Conservation (phyloP, 1,284 basidiomycete species). For the Rhodotorula glutinis region DNA sequence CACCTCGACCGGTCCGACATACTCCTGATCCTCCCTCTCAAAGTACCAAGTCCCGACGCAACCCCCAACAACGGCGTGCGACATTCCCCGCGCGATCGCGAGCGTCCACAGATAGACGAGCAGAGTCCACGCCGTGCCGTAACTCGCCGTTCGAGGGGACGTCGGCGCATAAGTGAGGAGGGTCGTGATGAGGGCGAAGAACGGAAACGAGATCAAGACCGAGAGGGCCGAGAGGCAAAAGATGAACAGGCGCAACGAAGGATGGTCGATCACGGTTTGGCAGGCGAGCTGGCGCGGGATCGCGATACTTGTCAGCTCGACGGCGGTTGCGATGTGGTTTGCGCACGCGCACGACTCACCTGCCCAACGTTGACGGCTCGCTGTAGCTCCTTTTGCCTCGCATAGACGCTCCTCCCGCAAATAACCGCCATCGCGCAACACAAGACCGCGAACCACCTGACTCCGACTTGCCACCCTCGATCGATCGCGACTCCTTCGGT, state of each 20-base stretch:
- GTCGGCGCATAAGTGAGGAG: slow-evolving; percentile 68
- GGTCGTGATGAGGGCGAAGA: slow-evolving; percentile 77
- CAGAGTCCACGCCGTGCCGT: slow-evolving; percentile 45
- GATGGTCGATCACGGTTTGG: slow-evolving; percentile 69
- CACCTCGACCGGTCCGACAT: slow-evolving; percentile 4
- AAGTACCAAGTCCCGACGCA: slow-evolving; percentile 91
- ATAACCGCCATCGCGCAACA: slow-evolving; percentile 67
- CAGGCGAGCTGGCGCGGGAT: slow-evolving; percentile 59
- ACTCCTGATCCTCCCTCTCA: slow-evolving; percentile 59
- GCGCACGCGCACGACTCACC: slow-evolving; percentile 42
- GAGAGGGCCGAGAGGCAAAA: slow-evolving; percentile 70
- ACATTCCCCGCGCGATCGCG: slow-evolving; percentile 76
- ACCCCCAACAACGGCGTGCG: slow-evolving; percentile 65
- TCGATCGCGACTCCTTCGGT: slow-evolving; percentile 11
- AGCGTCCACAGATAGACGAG: slow-evolving; percentile 85
- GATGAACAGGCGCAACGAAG: slow-evolving; percentile 74
- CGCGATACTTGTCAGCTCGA: neutral
- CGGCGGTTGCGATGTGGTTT: neutral
- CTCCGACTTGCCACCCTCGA: slow-evolving; percentile 23
- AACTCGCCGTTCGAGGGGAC: slow-evolving; percentile 45
- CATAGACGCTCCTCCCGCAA: slow-evolving; percentile 68
- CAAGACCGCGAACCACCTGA: slow-evolving; percentile 72
- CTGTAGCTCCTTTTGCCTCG: slow-evolving; percentile 58
- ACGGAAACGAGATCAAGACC: slow-evolving; percentile 73
- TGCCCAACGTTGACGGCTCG: slow-evolving; percentile 71